Evolutionary conservation across 192 early-diverging fungal genomes (phyloP).

Genomic region (Dissophora ornata): DNA sequence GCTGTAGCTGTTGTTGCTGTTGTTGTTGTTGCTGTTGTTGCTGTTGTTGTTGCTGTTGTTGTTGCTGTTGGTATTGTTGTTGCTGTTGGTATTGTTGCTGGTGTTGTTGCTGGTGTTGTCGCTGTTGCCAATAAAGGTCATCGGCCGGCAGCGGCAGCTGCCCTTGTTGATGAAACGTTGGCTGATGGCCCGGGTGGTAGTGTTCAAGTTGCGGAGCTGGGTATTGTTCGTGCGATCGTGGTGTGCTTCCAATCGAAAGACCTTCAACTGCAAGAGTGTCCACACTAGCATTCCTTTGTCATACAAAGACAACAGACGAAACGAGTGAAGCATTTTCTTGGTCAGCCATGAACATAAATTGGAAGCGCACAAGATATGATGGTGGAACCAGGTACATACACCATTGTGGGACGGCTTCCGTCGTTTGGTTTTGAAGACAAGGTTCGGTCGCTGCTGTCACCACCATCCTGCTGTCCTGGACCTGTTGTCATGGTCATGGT

Average conservation of each 20-base stretch:
- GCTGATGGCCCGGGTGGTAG: not conserved
- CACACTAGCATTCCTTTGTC: not conserved
- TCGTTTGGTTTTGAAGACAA: too few species aligned
- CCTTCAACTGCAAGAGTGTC: slow-evolving; percentile 14
- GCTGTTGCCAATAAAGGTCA: slow-evolving; percentile 1
- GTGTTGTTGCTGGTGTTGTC: slow-evolving; percentile 10
- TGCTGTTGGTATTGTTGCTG: slow-evolving; percentile 13
- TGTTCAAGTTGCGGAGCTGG: slow-evolving; percentile 3
- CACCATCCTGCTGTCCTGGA: too few species aligned
- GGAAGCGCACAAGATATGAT: not conserved
- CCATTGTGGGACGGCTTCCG: too few species aligned
- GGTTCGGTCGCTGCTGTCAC: too few species aligned
- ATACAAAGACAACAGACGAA: not conserved
- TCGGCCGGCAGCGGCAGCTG: not conserved
- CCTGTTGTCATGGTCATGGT: not conserved
- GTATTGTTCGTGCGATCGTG: slow-evolving; percentile 3
- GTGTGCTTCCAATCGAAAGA: not conserved
- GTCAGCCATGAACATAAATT: not conserved
- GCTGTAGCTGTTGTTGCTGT: slow-evolving; percentile 9
- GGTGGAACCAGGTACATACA: too few species aligned
- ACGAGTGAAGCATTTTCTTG: too few species aligned
- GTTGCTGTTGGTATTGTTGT: not conserved
- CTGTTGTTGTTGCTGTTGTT: slow-evolving; percentile 4
- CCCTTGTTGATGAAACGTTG: slow-evolving; percentile 11
- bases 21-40: slow-evolving; percentile 15